Conservation (phyloP, 106 monocot genomes). For the Triglochin maritima region DNA sequence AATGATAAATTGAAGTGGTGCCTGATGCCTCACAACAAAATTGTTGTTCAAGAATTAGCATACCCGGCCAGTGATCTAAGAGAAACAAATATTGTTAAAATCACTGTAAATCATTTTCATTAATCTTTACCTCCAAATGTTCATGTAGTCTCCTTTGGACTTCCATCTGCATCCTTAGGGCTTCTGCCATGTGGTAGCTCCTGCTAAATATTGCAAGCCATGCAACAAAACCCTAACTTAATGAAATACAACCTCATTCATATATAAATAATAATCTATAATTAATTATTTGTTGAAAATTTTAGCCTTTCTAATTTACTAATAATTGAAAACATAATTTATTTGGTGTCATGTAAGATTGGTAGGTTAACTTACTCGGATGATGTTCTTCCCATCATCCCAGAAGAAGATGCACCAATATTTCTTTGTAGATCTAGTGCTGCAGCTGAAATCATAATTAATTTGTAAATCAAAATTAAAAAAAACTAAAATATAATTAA, state of each 20-base stretch:
- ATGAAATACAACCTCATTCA: not conserved
- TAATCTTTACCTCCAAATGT: slow-evolving; percentile 51
- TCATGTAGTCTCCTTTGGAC: slow-evolving; percentile 82
- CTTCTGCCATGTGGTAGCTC: slow-evolving; percentile 56
- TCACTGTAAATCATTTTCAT: not conserved
- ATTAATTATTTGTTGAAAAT: no score
- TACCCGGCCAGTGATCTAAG: no score
- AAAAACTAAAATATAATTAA: not conserved
- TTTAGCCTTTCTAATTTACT: no score
- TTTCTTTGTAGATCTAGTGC: slow-evolving; percentile 56
- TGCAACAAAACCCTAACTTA: slow-evolving; percentile 1
- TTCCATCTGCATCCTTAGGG: slow-evolving; percentile 76
- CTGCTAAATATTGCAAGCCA: slow-evolving; percentile 30
- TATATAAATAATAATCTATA: not conserved
- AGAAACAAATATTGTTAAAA: no score
- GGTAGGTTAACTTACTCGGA: slow-evolving; percentile 38
- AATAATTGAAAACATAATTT: not conserved
- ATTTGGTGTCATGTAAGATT: not conserved
- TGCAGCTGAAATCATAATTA: slow-evolving; percentile 9
- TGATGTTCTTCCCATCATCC: slow-evolving; percentile 52
- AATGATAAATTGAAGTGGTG: no score
- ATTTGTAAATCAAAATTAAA: not conserved
- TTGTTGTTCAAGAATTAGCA: no score
- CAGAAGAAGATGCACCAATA: slow-evolving; percentile 40
- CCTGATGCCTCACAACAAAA: no score